Percentiles rank a stretch among this genome's conserved stretches.
Evolutionary conservation across 2,329 filamentous ascomycete species (phyloP).

Genomic region (Trichoderma koningiopsis): DNA sequence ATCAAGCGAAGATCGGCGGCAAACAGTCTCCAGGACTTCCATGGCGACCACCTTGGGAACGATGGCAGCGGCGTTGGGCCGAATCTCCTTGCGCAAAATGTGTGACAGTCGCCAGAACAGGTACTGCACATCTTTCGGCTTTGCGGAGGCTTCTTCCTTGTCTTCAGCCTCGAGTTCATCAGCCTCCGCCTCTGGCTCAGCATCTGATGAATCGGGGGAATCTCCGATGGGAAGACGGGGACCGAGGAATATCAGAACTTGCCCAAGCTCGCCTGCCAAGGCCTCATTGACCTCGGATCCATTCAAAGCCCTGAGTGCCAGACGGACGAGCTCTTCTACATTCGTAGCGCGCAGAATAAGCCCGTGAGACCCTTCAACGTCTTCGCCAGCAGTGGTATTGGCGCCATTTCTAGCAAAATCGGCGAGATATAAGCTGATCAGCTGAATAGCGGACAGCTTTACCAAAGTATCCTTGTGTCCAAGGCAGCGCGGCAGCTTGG

Average conservation of each 20-base stretch:
- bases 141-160: conserved; percentile 42
- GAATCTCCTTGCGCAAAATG: conserved; percentile 75
- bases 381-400: conserved; percentile 52
- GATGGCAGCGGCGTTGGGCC: conserved; percentile 63
- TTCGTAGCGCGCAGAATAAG: conserved; percentile 66
- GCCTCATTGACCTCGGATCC: conserved; percentile 67
- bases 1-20: conserved; percentile 59
- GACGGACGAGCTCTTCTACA: conserved; percentile 60
- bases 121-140: conserved; percentile 60
- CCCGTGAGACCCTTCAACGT: conserved; percentile 70
- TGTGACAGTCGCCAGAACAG: conserved; percentile 77
- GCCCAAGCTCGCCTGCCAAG: conserved; percentile 75
- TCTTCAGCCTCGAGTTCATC: conserved; percentile 49
- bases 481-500: conserved; percentile 66
- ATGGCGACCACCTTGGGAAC: conserved; percentile 76
- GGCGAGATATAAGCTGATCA: conserved; percentile 76
- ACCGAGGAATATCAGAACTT: conserved; percentile 82
- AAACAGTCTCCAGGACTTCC: conserved; percentile 71
- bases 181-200: conserved; percentile 45
- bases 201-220: conserved; percentile 43
- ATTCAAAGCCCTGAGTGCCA: conserved; percentile 58
- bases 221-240: conserved; percentile 49
- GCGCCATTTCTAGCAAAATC: conserved; percentile 69
- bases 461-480: conserved; percentile 73
- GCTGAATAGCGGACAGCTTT: conserved; percentile 72